Percentiles rank a stretch among this genome's conserved stretches.
Conservation (phyloP, 768 basidiomycete species). For the Pulveroboletus sp. region DNA sequence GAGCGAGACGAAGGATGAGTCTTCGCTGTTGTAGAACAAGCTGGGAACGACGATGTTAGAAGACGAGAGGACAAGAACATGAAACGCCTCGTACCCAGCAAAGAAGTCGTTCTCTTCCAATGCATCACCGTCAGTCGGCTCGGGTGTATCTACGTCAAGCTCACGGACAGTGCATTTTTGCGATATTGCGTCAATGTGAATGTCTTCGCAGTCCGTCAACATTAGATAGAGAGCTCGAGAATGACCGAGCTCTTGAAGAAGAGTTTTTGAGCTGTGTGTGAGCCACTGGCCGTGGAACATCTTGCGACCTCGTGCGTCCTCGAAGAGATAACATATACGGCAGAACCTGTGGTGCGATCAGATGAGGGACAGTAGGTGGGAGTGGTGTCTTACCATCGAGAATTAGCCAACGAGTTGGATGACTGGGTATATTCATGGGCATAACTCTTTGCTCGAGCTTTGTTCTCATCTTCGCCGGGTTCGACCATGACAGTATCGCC, state of each 20-base stretch:
- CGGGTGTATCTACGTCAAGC: slow-evolving; percentile 39
- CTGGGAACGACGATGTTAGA: slow-evolving; percentile 30
- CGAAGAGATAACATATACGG: slow-evolving; percentile 61
- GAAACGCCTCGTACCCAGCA: slow-evolving; percentile 44
- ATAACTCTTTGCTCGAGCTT: slow-evolving; percentile 39
- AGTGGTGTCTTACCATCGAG: slow-evolving; percentile 48
- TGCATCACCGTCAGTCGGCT: slow-evolving; percentile 42
- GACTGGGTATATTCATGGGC: slow-evolving; percentile 41
- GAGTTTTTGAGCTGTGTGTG: slow-evolving; percentile 56
- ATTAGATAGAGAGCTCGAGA: slow-evolving; percentile 55
- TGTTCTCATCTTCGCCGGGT: slow-evolving; percentile 49
- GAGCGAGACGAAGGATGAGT: slow-evolving; percentile 44
- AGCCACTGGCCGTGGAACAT: slow-evolving; percentile 74
- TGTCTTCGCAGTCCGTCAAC: slow-evolving; percentile 51
- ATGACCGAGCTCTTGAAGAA: slow-evolving; percentile 65
- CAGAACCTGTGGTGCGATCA: slow-evolving; percentile 53
- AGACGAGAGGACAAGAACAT: not conserved
- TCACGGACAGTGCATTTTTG: slow-evolving; percentile 52
- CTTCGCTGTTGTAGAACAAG: slow-evolving; percentile 47
- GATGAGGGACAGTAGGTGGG: not conserved
- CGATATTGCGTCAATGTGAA: slow-evolving; percentile 51
- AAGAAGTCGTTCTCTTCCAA: slow-evolving; percentile 48
- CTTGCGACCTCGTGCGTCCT: slow-evolving; percentile 37
- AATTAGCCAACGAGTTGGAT: slow-evolving; percentile 52
- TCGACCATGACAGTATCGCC: slow-evolving; percentile 64